Evolutionary conservation across 2,329 filamentous ascomycete genomes (phyloP), one percentile per base, ranked within the genome.

Genomic region (Colletotrichum incanum): DNA sequence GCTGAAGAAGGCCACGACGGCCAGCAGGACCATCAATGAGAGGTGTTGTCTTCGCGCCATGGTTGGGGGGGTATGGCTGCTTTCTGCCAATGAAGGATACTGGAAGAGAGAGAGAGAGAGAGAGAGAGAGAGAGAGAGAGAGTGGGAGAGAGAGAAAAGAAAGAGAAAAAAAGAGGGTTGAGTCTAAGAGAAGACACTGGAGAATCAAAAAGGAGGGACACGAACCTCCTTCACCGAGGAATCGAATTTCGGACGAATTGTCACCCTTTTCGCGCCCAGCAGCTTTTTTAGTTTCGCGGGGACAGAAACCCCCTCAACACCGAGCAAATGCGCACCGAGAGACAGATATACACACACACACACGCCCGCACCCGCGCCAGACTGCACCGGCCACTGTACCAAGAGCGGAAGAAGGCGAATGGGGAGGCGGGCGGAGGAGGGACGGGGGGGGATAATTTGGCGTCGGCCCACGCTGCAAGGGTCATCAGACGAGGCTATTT

Each of bases 11-110:
- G 88, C 81, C 71, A 87, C 83, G 75, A 90, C 84, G 75, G 86
- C 85, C 75, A 92, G 77, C 60, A 90, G 78, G 74, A 92, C 77
- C 61, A 88, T 82, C 75, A 89, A 78, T 39, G 88, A 84, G 71
- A 91, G 79, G 76, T 90, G 86, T 74, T 86, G 84, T 74, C 85
- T 81, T 54, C 88, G 86, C 73, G 88, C 85, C 88, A 90, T 90
- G 65, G 20, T 14, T 59, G 76, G 80, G 77, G 9, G 6, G 6
- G 14, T 45, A 63, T 61, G 47, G 41, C 28, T 56, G 5, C 23
- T 34, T 58, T 16, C 16, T 41, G 28, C 14, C 3, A 8, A 31
- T 11, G 20, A 20, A 26, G 6, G 3, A n/a, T 41, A 23, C 8
- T 6, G 18, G 37, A 55, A 41, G 52, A 54, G 18, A 49, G 12